Percentiles rank a stretch among this genome's conserved stretches.
Evolutionary conservation across 129 eudicot species (phyloP).

Genomic region (Flaveria linearis): DNA sequence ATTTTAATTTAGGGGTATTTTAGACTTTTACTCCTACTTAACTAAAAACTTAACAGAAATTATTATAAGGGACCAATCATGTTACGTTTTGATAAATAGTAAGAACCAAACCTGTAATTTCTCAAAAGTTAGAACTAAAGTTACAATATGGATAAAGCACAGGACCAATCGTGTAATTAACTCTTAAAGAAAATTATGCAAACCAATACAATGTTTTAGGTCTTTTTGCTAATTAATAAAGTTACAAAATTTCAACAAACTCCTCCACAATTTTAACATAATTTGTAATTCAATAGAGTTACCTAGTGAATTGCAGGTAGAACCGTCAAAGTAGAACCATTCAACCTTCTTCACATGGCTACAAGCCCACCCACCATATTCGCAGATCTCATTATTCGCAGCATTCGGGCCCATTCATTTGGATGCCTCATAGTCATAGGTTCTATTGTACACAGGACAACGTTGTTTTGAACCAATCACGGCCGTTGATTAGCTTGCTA

Average conservation of each 20-base stretch:
- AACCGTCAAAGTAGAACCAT: conserved; percentile 27
- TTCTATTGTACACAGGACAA: background rate
- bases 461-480: background rate
- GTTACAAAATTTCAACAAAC: background rate
- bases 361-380: background rate
- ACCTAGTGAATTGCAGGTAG: conserved; percentile 22
- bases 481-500: background rate
- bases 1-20: too few relatives aligned
- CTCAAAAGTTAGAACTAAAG: too few relatives aligned
- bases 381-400: conserved; percentile 8
- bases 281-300: background rate
- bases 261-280: background rate
- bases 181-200: too few relatives aligned
- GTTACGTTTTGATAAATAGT: too few relatives aligned
- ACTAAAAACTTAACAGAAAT: too few relatives aligned
- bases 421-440: background rate
- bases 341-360: conserved; percentile 27
- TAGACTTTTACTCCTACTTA: too few relatives aligned
- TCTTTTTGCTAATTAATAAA: background rate
- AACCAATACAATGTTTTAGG: background rate
- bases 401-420: background rate
- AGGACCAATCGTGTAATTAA: too few relatives aligned
- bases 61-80: too few relatives aligned
- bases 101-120: too few relatives aligned
- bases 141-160: too few relatives aligned